Base-by-base conservation (phyloP, 306 rosid genomes). In the Trifolium fragiferum region DNA sequence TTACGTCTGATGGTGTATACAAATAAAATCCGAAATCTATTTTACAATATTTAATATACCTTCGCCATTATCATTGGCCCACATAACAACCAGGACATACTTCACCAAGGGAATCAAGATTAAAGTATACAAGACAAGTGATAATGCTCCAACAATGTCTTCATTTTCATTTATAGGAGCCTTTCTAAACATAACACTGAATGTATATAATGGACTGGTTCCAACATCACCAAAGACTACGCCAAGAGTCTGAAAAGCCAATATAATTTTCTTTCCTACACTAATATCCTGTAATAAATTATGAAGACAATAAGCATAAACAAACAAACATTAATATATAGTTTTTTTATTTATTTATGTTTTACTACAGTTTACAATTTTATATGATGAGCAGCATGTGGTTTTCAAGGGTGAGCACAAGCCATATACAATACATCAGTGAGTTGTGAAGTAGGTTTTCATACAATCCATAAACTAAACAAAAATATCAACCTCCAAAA, bases 141-240 rank as follows among this genome's bases (percentile, higher is more conserved):
- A 95, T 78, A 92, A 70, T 63, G 98, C 99, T 73, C 99, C 99
- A 78, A 95, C 73, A 87, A 95, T 85, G 87, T 95, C 99, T 84
- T 92, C 99, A 75, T 86, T 55, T 57, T 80, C 99, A 70, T 86
- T 82, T 47, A 95, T 95, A 69, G 99, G 97, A 12, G 95, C 93
- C 78, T 95, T 95, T 78, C 84, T 89, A 82, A 95, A 95, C 97
- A 95, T 92, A 75, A 95, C 99, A 73, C 93, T 87, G 78, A 95
- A 95, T 43, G 99, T 92, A 83, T 95, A 95, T 68, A 95, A 81
- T 18, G 99, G 99, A 82, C 99, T 92, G 7, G 99, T 95, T 76
- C 98, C 99, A 84, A 95, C 99, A 84, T 95, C 99, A 78, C 99
- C 99, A 81, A 95, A 95, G 77, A 95, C 98, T 74, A 95, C 93